A percentile compares a stretch with the other conserved stretches of the same genome.
These are phyloP conservation scores for Thielaviopsis populi DNA, from an alignment of 2,329 filamentous ascomycete species.

Conservation along the genomic window DNA sequence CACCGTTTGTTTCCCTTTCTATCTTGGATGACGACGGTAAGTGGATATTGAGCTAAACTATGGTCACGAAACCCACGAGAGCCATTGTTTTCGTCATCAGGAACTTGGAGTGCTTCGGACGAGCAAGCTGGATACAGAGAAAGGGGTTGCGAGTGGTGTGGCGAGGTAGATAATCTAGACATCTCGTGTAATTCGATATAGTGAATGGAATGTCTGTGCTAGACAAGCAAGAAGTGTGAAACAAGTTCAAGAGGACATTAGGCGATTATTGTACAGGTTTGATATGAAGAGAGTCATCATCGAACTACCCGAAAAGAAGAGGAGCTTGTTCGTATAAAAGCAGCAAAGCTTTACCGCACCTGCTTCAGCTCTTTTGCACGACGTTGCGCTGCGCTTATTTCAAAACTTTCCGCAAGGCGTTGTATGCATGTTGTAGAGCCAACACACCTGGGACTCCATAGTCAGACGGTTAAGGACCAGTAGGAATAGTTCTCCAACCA, in stretches of 20 bases:
- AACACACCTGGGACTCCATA: too few relatives aligned
- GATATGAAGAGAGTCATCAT: neutral
- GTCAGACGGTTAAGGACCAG: neutral
- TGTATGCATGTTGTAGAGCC: neutral
- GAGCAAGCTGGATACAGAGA: neutral
- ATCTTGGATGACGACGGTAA: neutral
- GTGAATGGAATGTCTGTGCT: neutral
- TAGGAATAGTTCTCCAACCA: neutral
- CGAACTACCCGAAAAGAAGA: neutral
- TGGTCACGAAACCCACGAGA: neutral
- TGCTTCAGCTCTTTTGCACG: neutral
- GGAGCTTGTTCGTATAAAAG: neutral
- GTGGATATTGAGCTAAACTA: neutral
- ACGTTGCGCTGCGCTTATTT: neutral
- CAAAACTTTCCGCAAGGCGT: neutral
- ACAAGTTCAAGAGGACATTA: neutral
- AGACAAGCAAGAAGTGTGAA: neutral
- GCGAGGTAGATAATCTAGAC: neutral
- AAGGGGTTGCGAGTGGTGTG: neutral
- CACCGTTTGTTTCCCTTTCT: neutral
- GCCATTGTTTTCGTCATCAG: neutral
- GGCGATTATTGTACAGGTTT: neutral
- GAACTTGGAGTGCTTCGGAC: neutral
- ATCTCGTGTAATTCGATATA: neutral
- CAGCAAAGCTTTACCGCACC: neutral